Evolutionary conservation across 768 basidiomycete species (phyloP).

Genomic region (Boletus rubropictus): DNA sequence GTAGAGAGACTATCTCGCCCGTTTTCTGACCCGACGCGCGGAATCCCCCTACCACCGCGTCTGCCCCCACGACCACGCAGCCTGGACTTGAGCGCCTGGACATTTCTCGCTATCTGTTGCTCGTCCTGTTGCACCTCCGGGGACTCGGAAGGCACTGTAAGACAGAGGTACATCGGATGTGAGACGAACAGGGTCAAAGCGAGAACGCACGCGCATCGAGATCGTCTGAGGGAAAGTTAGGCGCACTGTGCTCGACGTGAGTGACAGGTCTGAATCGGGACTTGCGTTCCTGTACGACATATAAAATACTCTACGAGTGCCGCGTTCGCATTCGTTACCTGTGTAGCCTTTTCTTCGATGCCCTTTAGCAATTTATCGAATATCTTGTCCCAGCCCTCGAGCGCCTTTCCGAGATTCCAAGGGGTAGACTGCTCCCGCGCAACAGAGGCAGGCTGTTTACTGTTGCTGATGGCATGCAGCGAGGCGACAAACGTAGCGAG

Average conservation of each 20-base stretch:
- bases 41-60: constrained; percentile 44
- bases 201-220: constrained; percentile 46
- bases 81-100: constrained; percentile 82
- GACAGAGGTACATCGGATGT: background rate
- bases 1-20: constrained; percentile 56
- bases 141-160: constrained; percentile 43
- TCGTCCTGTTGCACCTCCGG: constrained; percentile 61
- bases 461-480: constrained; percentile 55
- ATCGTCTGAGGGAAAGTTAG: constrained; percentile 52
- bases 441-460: constrained; percentile 33
- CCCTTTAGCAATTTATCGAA: constrained; percentile 73
- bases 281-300: constrained; percentile 57
- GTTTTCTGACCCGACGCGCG: constrained; percentile 46
- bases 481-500: constrained; percentile 80
- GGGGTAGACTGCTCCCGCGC: constrained; percentile 34
- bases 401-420: constrained; percentile 67
- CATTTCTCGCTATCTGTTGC: constrained; percentile 88
- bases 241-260: constrained; percentile 33
- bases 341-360: constrained; percentile 70
- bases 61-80: constrained; percentile 70
- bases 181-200: background rate
- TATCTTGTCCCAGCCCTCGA: constrained; percentile 75
- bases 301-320: constrained; percentile 4
- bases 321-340: constrained; percentile 36
- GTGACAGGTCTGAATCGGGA: constrained; percentile 46